Evolutionary conservation across 106 monocot genomes (phyloP).

Genomic region (Ottelia alismoides): DNA sequence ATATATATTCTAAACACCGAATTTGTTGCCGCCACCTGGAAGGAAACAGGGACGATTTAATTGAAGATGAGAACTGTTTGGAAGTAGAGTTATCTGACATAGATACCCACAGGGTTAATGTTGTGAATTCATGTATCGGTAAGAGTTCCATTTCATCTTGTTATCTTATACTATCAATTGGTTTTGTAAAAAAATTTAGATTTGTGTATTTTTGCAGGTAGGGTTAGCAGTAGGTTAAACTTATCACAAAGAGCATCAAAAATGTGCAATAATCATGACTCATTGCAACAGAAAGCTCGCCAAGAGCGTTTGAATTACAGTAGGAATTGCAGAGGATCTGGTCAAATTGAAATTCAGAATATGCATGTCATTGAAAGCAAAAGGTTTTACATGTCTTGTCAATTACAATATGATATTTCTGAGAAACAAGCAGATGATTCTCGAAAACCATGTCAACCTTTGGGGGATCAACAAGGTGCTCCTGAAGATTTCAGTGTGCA

Average conservation of each 20-base stretch:
- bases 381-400: too few relatives aligned
- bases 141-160: too few relatives aligned
- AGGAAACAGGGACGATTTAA: conserved; percentile 28
- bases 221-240: conserved; percentile 22
- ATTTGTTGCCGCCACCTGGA: conserved; percentile 44
- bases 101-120: conserved; percentile 9
- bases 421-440: conserved; percentile 18
- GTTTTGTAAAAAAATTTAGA: too few relatives aligned
- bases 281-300: conserved; percentile 65
- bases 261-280: conserved; percentile 42
- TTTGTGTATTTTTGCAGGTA: too few relatives aligned
- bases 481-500: conserved; percentile 9
- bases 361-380: too few relatives aligned
- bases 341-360: too few relatives aligned
- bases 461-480: conserved; percentile 6
- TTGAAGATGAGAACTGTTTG: conserved; percentile 17
- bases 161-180: too few relatives aligned
- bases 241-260: conserved; percentile 32
- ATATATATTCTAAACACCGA: too few relatives aligned
- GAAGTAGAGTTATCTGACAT: conserved; percentile 14
- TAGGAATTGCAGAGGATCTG: conserved; percentile 57
- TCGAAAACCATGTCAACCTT: conserved; percentile 10
- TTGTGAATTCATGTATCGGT: conserved; percentile 22
- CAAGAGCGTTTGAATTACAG: conserved; percentile 64
- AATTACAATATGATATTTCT: too few relatives aligned